Base-by-base conservation (phyloP, 2,329 filamentous ascomycete species). In the Alternaria viburni region DNA sequence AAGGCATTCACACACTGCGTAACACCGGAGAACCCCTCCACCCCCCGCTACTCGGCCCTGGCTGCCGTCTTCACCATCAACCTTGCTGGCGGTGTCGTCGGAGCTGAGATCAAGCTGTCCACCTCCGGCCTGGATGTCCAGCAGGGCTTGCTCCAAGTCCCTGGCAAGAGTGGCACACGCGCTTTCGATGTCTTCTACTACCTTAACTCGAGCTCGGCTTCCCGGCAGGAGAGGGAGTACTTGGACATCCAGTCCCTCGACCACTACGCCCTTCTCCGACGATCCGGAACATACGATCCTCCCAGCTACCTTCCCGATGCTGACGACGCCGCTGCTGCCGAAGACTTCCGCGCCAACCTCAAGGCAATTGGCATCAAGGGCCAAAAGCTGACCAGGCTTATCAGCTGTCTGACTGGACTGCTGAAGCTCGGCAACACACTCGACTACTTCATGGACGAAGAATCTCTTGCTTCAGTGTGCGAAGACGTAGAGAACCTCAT, bases 151-250 rank as follows among this genome's bases (percentile, higher is more conserved):
- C 84, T 97, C 15, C 89, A 91, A 60, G 88, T 99, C 15, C 92
- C 96, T 0, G 81, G 89, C 0, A 89, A 97, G 75, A 76, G 89
- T 7, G 96, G 96, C 12, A 93, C 93, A 80, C 90, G 96, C 66
- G 96, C 95, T 4, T 99, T 99, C 72, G 95, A 99, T 76, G 96
- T 97, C 54, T 98, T 99, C 77, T 98, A 99, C 82, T 98, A 97
- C 74, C 88, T 99, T 1, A 86, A 98, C 45, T 96, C 94, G 0
- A 93, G 92, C n/a, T 91, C 92, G 1, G 97, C 96, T 0, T 96
- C 93, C 1, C 89, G 91, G 5, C 90, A 93, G 2, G 96, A 99
- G 81, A 87, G 93, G 59, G 95, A 98, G 77, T 97, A 94, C 64
- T 83, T 99, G 13, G 89, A 91, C 25, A 86, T 99, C 28, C 91